phyloP scores from a whole-genome alignment of 2,329 filamentous ascomycete species.

The Stemphylium vesicarium region DNA sequence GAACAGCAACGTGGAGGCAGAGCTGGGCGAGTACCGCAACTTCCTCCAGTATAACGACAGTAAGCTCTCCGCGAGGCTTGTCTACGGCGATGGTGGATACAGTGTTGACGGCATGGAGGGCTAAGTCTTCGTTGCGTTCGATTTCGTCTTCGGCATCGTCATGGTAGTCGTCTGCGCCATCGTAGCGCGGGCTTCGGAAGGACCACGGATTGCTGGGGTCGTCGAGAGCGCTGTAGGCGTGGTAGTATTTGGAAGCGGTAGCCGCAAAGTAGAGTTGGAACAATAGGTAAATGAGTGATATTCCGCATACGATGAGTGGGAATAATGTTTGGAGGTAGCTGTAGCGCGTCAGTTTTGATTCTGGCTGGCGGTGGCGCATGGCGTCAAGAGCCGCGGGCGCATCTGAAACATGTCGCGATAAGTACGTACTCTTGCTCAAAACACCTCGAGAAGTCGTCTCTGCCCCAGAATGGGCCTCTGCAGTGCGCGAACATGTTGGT shows the following conservation, averaged over 20 bases:
- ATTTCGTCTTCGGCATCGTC: slow-evolving; percentile 64
- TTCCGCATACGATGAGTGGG: slow-evolving; percentile 71
- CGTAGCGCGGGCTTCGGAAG: slow-evolving; percentile 35
- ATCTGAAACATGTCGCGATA: slow-evolving; percentile 3
- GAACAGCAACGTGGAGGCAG: slow-evolving; percentile 68
- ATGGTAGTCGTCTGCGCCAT: slow-evolving; percentile 47
- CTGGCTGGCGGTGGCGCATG: slow-evolving; percentile 3
- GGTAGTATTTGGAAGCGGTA: slow-evolving; percentile 55
- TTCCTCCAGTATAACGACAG: slow-evolving; percentile 75
- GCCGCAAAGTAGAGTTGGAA: slow-evolving; percentile 63
- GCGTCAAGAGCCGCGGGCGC: background rate
- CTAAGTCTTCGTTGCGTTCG: slow-evolving; percentile 62
- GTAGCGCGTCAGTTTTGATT: slow-evolving; percentile 14
- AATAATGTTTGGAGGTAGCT: slow-evolving; percentile 83
- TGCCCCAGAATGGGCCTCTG: slow-evolving; percentile 63
- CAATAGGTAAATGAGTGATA: slow-evolving; percentile 73
- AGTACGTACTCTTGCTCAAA: slow-evolving; percentile 69
- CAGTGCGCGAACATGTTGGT: slow-evolving; percentile 62
- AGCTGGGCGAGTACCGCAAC: slow-evolving; percentile 75
- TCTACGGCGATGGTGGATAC: slow-evolving; percentile 71
- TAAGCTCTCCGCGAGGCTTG: slow-evolving; percentile 74
- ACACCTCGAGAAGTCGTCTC: slow-evolving; percentile 67
- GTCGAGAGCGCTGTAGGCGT: slow-evolving; percentile 65
- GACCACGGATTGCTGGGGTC: slow-evolving; percentile 52
- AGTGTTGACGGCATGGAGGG: slow-evolving; percentile 61